Evolutionary conservation across 1,139 yeast genomes (phyloP).

Genomic region (Candida sp.): DNA sequence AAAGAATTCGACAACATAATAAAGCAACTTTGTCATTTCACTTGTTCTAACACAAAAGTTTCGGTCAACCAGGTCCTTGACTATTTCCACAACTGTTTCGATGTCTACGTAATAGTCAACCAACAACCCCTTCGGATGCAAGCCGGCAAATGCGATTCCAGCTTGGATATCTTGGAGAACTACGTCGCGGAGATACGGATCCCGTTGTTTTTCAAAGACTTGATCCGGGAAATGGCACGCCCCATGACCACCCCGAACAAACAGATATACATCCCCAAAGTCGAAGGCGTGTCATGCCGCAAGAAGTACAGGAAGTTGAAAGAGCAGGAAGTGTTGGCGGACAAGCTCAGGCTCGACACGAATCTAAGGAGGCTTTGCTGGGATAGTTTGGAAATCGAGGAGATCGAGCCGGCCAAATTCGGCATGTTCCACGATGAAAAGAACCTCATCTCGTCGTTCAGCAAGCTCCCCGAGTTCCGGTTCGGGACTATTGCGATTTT

Average conservation of each 20-base stretch:
- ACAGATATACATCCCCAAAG: slow-evolving; percentile 7
- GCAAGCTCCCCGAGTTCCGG: slow-evolving; percentile 3
- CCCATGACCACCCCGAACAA: slow-evolving; percentile 7
- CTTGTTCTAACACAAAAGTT: neutral
- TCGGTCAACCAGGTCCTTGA: neutral
- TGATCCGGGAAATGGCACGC: slow-evolving; percentile 12
- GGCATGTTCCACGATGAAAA: slow-evolving; percentile 10
- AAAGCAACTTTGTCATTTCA: neutral
- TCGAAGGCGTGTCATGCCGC: neutral
- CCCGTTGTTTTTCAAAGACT: slow-evolving; percentile 10
- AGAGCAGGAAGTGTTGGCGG: neutral
- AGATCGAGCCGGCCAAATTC: slow-evolving; percentile 6
- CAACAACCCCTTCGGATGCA: slow-evolving; percentile 9
- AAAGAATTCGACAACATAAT: slow-evolving; percentile 9
- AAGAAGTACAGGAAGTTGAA: neutral
- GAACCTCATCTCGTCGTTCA: slow-evolving; percentile 7
- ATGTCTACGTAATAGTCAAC: slow-evolving; percentile 7
- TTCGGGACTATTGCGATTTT: slow-evolving; percentile 6
- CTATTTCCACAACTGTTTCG: slow-evolving; percentile 11
- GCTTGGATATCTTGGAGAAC: slow-evolving; percentile 4
- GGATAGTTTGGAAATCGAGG: slow-evolving; percentile 8
- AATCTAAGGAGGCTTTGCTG: neutral
- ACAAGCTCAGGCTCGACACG: neutral
- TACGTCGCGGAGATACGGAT: slow-evolving; percentile 1
- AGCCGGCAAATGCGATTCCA: neutral